Base-by-base conservation (phyloP, 495 filamentous ascomycete genomes). In the Sabuloglossum arenarium region DNA sequence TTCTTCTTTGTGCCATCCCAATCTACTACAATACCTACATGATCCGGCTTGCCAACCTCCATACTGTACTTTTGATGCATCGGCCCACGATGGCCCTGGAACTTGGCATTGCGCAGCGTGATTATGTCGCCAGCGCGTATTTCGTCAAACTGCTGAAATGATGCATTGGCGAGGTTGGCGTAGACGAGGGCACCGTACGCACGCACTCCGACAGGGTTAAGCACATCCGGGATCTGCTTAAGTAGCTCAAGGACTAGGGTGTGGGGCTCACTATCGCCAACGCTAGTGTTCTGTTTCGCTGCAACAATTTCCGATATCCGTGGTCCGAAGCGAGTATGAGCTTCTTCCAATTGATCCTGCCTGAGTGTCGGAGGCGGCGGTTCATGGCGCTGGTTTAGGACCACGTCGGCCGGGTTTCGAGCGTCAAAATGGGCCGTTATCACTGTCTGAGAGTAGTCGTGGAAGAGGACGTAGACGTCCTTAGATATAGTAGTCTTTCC, bases 1-100 rank as follows among this genome's bases (percentile, higher is more conserved):
- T 95, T 94, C 78, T 95, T 96, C 75, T 96, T 94, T 27, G 88
- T 94, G 30, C 91, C 91, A 66, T 98, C 91, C 91, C 91, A 98
- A 65, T 98, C 91, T 11, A 88, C 77, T n/a, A 97, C 89, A n/a
- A 98, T 73, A 3, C 77, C 93, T 0, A 97, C 91, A 67, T 98
- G 91, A 61, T 95, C 90, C 3, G 85, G 85, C 63, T 85, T 88
- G 50, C 91, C 91, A 0, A 95, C 86, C 59, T 98, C 91, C 34
- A 78, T 69, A 54, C 70, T 81, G 64, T 98, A 98, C 69, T 97
- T 97, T 60, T 85, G 81, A 63, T 95, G 88, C 83, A 98, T 86
- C 10, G 87, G 77, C 3, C 91, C 91, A 59, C 88, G 86, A 66
- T 98, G 93, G 30, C 91, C 91, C 65, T 96, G 87, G 71, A 98